Conservation (phyloP, 2,329 filamentous ascomycete genomes). For the Calonectria honghensis region DNA sequence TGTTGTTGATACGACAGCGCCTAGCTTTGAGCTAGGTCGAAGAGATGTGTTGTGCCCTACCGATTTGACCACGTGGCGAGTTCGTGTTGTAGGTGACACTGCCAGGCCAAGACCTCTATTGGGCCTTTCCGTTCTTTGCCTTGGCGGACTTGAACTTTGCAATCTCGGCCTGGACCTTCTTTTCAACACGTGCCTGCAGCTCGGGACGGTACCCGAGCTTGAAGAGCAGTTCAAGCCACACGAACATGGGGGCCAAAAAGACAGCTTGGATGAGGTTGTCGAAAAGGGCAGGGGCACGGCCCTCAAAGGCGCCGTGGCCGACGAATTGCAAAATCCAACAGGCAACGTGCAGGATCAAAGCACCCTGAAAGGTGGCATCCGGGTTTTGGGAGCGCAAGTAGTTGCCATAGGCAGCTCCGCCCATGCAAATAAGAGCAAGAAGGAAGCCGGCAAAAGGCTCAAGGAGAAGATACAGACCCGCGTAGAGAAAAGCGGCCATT, state of each 20-base stretch:
- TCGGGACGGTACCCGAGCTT: slow-evolving; percentile 92
- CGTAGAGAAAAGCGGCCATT: slow-evolving; percentile 80
- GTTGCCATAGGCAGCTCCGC: slow-evolving; percentile 84
- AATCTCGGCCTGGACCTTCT: slow-evolving; percentile 84
- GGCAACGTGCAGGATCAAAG: slow-evolving; percentile 80
- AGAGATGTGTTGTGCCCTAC: slow-evolving; percentile 6
- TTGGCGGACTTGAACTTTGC: slow-evolving; percentile 77
- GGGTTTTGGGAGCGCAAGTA: slow-evolving; percentile 78
- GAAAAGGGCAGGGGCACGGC: slow-evolving; percentile 89
- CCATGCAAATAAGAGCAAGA: slow-evolving; percentile 85
- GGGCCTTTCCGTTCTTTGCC: slow-evolving; percentile 69
- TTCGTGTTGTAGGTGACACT: slow-evolving; percentile 27
- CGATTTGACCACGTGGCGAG: slow-evolving; percentile 20
- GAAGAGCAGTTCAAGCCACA: slow-evolving; percentile 97
- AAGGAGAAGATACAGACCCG: slow-evolving; percentile 89
- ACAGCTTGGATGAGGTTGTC: slow-evolving; percentile 95
- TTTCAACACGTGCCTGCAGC: slow-evolving; percentile 86
- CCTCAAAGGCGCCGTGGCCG: slow-evolving; percentile 92
- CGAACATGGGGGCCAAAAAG: slow-evolving; percentile 95
- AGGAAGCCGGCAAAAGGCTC: slow-evolving; percentile 93
- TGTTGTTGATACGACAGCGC: not conserved
- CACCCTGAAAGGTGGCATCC: slow-evolving; percentile 70
- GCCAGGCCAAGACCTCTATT: slow-evolving; percentile 58
- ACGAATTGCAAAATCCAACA: slow-evolving; percentile 94
- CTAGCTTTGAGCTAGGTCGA: not conserved